phyloP scores from a whole-genome alignment of 2,329 filamentous ascomycete species.

The Ophiostoma himal-ulmi region DNA sequence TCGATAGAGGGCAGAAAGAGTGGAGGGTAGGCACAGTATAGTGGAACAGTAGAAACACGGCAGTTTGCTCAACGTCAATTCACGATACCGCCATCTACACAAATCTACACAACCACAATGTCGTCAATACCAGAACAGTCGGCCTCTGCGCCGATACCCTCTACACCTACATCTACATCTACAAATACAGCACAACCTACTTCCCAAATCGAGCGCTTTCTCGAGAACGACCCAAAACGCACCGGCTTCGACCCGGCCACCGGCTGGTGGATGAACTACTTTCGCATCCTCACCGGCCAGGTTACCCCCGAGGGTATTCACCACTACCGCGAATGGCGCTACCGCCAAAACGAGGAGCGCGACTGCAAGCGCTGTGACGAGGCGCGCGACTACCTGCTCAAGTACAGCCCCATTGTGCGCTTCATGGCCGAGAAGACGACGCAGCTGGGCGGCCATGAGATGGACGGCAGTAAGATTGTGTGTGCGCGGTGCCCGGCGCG shows the following conservation, averaged over 20 bases:
- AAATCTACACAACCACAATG: conserved; percentile 11
- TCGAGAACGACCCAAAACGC: conserved; percentile 53
- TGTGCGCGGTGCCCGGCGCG: conserved; percentile 70
- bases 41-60: neutral
- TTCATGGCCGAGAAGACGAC: conserved; percentile 80
- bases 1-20: neutral
- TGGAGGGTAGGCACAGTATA: neutral
- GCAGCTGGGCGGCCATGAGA: conserved; percentile 64
- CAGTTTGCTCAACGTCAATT: neutral
- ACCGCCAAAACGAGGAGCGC: conserved; percentile 65
- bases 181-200: neutral
- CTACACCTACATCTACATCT: neutral
- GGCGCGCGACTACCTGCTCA: conserved; percentile 75
- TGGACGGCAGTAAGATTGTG: conserved; percentile 69
- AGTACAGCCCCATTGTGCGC: conserved; percentile 77
- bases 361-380: conserved; percentile 79
- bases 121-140: conserved; percentile 18
- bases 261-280: conserved; percentile 75
- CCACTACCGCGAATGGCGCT: conserved; percentile 72
- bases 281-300: conserved; percentile 69
- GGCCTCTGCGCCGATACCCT: neutral
- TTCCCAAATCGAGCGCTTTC: conserved; percentile 23
- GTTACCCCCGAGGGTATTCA: conserved; percentile 63
- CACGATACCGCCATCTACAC: neutral
- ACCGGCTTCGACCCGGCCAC: conserved; percentile 59